phyloP scores from a whole-genome alignment of 2,329 filamentous ascomycete genomes.

The Paraconiothyrium sp. region DNA sequence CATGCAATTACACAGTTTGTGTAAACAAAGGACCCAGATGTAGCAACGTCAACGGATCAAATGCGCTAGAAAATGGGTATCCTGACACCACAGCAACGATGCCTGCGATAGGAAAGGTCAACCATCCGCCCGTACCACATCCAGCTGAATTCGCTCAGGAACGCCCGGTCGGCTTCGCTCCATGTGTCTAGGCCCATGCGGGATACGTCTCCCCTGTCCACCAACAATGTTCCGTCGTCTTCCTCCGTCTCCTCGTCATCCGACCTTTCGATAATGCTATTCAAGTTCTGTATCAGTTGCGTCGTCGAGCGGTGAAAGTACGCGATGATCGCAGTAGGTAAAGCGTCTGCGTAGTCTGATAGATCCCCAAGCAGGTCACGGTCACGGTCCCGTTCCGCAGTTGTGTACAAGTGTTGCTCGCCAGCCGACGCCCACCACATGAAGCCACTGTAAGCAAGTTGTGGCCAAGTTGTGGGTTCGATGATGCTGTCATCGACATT shows the following conservation, averaged over 20 bases:
- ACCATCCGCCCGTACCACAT: slow-evolving; percentile 73
- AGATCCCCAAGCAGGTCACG: slow-evolving; percentile 55
- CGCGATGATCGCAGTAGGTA: slow-evolving; percentile 77
- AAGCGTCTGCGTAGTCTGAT: slow-evolving; percentile 56
- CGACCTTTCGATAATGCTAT: slow-evolving; percentile 65
- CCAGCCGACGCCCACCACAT: slow-evolving; percentile 92
- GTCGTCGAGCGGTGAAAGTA: slow-evolving; percentile 83
- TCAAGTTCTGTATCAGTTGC: slow-evolving; percentile 69
- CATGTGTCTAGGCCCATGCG: slow-evolving; percentile 81
- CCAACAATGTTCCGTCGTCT: slow-evolving; percentile 55
- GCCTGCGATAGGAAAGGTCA: slow-evolving; percentile 69
- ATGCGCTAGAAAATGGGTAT: slow-evolving; percentile 55
- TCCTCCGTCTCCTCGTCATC: slow-evolving; percentile 56
- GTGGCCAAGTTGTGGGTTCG: slow-evolving; percentile 70
- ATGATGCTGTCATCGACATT: slow-evolving; percentile 54
- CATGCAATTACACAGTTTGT: not conserved
- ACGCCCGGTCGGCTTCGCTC: slow-evolving; percentile 75
- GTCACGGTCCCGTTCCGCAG: slow-evolving; percentile 64
- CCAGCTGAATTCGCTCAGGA: slow-evolving; percentile 69
- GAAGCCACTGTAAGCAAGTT: slow-evolving; percentile 81
- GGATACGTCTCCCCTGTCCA: slow-evolving; percentile 72
- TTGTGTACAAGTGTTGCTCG: slow-evolving; percentile 68
- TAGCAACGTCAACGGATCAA: not conserved
- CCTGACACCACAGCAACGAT: slow-evolving; percentile 76
- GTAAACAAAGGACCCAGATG: not conserved